phyloP scores from a whole-genome alignment of 1,284 basidiomycete genomes.

The Trichosporon asahii region DNA sequence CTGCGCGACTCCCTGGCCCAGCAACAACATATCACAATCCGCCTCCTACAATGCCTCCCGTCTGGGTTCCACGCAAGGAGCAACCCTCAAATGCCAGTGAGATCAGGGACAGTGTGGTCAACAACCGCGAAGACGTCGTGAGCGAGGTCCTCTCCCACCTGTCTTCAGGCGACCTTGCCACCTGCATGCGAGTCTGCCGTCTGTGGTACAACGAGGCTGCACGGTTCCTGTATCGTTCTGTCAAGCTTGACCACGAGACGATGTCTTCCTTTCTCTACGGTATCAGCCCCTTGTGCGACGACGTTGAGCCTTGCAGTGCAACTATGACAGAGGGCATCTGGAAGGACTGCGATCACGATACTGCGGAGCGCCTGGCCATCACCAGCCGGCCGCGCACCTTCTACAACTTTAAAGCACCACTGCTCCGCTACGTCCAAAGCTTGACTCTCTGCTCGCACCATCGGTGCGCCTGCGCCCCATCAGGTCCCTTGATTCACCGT shows the following conservation, averaged over 20 bases:
- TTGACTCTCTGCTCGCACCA: constrained; percentile 12
- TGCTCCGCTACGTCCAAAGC: constrained; percentile 10
- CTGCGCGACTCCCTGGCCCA: not conserved
- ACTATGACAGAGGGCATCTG: not conserved
- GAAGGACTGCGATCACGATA: constrained; percentile 1
- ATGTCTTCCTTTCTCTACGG: not conserved
- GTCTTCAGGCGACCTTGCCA: not conserved
- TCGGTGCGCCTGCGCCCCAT: constrained; percentile 2
- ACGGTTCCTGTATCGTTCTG: not conserved
- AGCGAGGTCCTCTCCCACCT: not conserved
- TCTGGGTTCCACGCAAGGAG: not conserved
- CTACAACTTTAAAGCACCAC: constrained; percentile 9
- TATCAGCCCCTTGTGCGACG: not conserved
- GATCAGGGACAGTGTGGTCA: not conserved
- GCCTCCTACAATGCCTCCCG: not conserved
- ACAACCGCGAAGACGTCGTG: not conserved
- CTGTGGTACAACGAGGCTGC: not conserved
- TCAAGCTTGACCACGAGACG: not conserved
- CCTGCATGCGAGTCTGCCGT: not conserved
- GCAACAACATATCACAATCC: not conserved
- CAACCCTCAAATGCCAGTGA: not conserved
- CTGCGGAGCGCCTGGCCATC: not conserved
- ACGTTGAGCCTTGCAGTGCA: not conserved
- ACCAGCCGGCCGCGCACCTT: not conserved
- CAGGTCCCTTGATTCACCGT: not conserved